Conservation (phyloP, 225 moss, liverwort and hornwort genomes). For the Rhytidiadelphus loreus region DNA sequence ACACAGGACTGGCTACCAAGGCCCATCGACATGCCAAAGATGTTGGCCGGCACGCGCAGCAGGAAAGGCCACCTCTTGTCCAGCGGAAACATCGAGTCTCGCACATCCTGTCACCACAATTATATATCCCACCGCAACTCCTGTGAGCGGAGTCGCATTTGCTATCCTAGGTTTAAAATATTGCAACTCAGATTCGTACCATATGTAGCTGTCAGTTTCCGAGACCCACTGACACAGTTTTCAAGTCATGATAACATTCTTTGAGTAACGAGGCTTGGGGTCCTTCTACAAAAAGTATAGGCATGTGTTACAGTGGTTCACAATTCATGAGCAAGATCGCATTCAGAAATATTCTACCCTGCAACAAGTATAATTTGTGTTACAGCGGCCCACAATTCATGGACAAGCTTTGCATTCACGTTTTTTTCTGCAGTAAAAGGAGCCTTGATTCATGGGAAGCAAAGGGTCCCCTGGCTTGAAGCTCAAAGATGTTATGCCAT, state of each 20-base stretch:
- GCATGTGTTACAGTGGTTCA: neutral
- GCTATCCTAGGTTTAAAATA: neutral
- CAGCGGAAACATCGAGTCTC: constrained; percentile 34
- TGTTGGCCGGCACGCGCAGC: constrained; percentile 26
- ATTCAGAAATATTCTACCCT: neutral
- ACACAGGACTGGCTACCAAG: constrained; percentile 26
- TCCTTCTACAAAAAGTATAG: neutral
- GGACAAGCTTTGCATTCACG: neutral
- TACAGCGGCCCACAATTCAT: neutral
- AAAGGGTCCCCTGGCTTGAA: neutral
- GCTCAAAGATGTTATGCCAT: neutral
- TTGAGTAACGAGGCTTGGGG: neutral
- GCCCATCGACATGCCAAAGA: constrained; percentile 38
- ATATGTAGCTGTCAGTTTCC: neutral
- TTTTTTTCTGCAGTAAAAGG: neutral
- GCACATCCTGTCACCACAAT: constrained; percentile 11
- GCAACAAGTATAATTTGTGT: neutral
- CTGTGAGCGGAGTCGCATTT: neutral
- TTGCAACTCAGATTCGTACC: neutral
- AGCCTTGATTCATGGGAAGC: neutral
- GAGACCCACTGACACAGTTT: neutral
- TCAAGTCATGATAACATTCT: neutral
- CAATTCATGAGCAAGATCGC: neutral
- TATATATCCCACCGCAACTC: neutral
- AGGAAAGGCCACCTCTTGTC: constrained; percentile 40